A percentile compares a stretch with the other conserved stretches of the same genome.
These are phyloP conservation scores for Pythium folliculosum DNA, from an alignment of 352 stramenopile species.

Conservation along the genomic window DNA sequence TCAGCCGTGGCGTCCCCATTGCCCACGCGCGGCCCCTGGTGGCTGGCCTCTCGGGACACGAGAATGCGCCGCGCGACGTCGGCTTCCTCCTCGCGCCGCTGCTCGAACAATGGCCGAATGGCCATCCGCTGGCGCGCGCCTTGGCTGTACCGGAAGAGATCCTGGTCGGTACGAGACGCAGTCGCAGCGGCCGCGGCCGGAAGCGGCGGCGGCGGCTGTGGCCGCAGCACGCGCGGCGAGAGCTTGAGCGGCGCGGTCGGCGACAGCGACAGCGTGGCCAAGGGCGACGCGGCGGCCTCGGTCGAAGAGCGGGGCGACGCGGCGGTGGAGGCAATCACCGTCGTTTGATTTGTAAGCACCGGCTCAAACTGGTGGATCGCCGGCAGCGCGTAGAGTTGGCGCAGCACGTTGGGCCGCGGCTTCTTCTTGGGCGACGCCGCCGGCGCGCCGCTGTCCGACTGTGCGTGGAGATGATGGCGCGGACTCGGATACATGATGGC, in stretches of 20 bases:
- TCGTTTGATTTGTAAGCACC: constrained; percentile 25
- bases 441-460: constrained; percentile 14
- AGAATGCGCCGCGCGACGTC: constrained; percentile 33
- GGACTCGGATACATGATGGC: constrained; percentile 22
- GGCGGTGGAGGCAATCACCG: not conserved
- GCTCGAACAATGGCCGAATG: constrained; percentile 74
- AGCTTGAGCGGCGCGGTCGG: constrained; percentile 8
- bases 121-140: constrained; percentile 53
- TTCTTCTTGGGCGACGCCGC: constrained; percentile 46
- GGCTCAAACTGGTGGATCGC: constrained; percentile 69
- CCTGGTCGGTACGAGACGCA: constrained; percentile 48
- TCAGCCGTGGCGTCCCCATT: not conserved
- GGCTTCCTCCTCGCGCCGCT: constrained; percentile 48
- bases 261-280: not conserved
- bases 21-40: not conserved
- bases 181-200: constrained; percentile 31
- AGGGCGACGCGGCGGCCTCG: too few species aligned
- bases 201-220: constrained; percentile 32
- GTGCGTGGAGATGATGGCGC: constrained; percentile 18
- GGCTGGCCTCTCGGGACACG: constrained; percentile 24
- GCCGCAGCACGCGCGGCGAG: constrained; percentile 34
- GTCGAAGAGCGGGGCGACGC: not conserved
- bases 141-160: constrained; percentile 69
- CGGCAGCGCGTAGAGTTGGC: constrained; percentile 54
- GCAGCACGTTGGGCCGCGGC: constrained; percentile 32